Evolutionary conservation across 140 eudicot genomes (phyloP).

Genomic region (Cichorium intybus): DNA sequence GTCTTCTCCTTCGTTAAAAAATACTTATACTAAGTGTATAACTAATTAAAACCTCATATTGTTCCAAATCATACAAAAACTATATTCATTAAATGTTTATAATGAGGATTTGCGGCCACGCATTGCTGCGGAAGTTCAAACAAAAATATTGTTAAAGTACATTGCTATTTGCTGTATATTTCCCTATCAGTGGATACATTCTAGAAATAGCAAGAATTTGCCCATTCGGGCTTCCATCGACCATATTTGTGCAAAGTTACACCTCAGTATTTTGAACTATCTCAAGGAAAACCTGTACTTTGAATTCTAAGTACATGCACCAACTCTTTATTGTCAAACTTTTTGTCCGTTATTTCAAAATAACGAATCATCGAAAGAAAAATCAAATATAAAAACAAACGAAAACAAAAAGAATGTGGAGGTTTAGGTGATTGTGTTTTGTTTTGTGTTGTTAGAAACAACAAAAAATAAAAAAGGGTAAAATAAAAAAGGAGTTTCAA

Average conservation of each 20-base stretch:
- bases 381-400: neutral
- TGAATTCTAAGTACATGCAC: slow-evolving; percentile 93
- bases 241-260: slow-evolving; percentile 98
- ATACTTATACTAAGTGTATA: no score
- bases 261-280: slow-evolving; percentile 88
- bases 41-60: no score
- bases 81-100: no score
- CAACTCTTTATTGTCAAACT: slow-evolving; percentile 80
- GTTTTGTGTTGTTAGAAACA: slow-evolving; percentile 21
- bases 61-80: no score
- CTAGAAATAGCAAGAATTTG: slow-evolving; percentile 75
- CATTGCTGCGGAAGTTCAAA: no score
- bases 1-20: no score
- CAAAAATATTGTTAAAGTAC: no score
- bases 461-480: no score
- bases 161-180: no score
- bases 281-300: slow-evolving; percentile 89
- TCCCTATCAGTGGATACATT: no score
- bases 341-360: slow-evolving; percentile 46
- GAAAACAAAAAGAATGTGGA: neutral
- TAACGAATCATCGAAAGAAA: slow-evolving; percentile 6
- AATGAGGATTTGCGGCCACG: no score
- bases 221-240: slow-evolving; percentile 99
- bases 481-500: slow-evolving; percentile 29
- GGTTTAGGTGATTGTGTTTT: slow-evolving; percentile 1